Percentiles rank a stretch among this genome's conserved stretches.
These are phyloP conservation scores for Saksenaea vasiformis DNA, from an alignment of 371 early-diverging fungal genomes.

Conservation along the genomic window DNA sequence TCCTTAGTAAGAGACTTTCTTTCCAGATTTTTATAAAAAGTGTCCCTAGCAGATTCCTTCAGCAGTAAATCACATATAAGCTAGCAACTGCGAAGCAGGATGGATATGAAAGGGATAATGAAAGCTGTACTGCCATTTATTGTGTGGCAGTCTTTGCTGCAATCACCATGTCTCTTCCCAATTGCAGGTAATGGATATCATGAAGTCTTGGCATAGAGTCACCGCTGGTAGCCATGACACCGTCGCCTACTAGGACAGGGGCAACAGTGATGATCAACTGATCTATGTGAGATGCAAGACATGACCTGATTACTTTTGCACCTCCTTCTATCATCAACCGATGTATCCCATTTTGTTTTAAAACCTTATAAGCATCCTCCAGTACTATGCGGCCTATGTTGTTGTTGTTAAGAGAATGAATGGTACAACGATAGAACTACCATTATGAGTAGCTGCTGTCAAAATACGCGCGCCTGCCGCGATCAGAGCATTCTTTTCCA, in stretches of 20 bases:
- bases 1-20: too few species aligned
- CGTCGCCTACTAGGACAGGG: constrained; percentile 68
- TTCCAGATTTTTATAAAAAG: background rate
- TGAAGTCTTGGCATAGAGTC: constrained; percentile 6
- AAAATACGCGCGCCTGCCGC: constrained; percentile 50
- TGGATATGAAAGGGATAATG: too few species aligned
- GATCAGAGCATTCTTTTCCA: constrained; percentile 36
- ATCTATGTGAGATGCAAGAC: constrained; percentile 56
- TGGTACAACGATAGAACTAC: constrained; percentile 1
- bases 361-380: constrained; percentile 20
- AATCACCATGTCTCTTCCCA: constrained; percentile 34
- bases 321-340: constrained; percentile 95
- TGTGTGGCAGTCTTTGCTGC: constrained; percentile 8
- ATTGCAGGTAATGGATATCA: constrained; percentile 22
- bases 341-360: constrained; percentile 38
- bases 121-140: too few species aligned
- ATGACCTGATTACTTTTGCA: constrained; percentile 72
- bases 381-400: constrained; percentile 6
- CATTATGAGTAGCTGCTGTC: constrained; percentile 14
- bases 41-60: too few species aligned
- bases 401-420: background rate
- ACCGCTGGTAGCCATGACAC: constrained; percentile 47
- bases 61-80: too few species aligned
- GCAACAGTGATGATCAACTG: constrained; percentile 78
- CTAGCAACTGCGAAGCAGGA: too few species aligned